Evolutionary conservation across 305 asterid species (phyloP), one percentile per base, ranked within the genome.

Genomic region (Andrographis paniculata): DNA sequence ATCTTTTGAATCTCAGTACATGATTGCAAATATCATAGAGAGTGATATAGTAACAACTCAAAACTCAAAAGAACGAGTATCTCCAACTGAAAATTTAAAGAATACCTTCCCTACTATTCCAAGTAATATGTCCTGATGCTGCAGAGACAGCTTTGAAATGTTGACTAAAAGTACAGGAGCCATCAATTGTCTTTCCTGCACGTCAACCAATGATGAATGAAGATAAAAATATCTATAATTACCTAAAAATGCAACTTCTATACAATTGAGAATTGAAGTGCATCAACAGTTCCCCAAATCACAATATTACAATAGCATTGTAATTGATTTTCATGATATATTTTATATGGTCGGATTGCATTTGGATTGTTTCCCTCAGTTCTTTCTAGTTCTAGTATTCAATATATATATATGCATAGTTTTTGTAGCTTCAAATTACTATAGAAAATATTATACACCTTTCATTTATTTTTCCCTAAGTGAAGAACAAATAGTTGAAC

Each of bases 71-170:
- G n/a, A n/a, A n/a, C n/a, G n/a, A n/a, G n/a, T n/a, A n/a, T n/a
- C n/a, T n/a, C n/a, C n/a, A n/a, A 44, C 42, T 23, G 38, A 42
- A 62, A 21, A 56, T 54, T 48, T 44, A 39, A 64, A n/a, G 35
- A 40, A 36, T 51, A 91, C 96, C 95, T 83, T 86, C 38, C 77
- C 67, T 20, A 71, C 60, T 63, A 83, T 74, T 70, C 96, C 80
- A 63, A 91, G 74, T 41, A 91, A 69, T 65, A 80, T 75, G 31
- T 83, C 95, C 58, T 91, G 99, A 66, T 91, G 99, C 55, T 81
- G 95, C 45, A 73, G 55, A 64, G 95, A 87, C 64, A 86, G 69
- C 70, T 78, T 80, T 17, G 94, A 78, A 55, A 86, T 80, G 73
- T 61, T 68, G 39, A 71, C 62, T 52, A 91, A 60, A 55, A 91